A percentile compares a stretch with the other conserved stretches of the same genome.
Evolutionary conservation across 768 basidiomycete species (phyloP).

Genomic region (Bullera alba): DNA sequence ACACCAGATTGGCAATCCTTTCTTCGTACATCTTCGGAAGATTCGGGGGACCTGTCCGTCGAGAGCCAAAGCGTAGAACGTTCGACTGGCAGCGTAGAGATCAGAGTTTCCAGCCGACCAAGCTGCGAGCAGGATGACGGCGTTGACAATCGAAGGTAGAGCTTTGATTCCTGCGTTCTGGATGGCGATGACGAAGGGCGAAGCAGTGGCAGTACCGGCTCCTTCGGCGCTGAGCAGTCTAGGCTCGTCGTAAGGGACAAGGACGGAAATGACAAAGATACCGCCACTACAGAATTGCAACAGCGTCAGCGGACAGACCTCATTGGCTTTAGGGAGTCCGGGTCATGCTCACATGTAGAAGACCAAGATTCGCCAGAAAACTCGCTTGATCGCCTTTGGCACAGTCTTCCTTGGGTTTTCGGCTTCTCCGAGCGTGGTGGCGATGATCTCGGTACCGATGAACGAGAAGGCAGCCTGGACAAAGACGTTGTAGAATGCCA

Average conservation of each 20-base stretch:
- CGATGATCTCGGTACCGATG: slow-evolving; percentile 41
- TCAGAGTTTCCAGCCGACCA: slow-evolving; percentile 48
- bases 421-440: slow-evolving; percentile 36
- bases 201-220: slow-evolving; percentile 30
- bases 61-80: slow-evolving; percentile 51
- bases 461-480: slow-evolving; percentile 43
- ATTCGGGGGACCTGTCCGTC: slow-evolving; percentile 51
- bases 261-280: slow-evolving; percentile 36
- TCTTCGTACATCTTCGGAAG: slow-evolving; percentile 40
- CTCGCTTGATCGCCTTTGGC: slow-evolving; percentile 42
- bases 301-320: too few relatives aligned
- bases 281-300: too few relatives aligned
- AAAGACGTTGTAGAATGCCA: slow-evolving; percentile 43
- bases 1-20: slow-evolving; percentile 40
- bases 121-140: slow-evolving; percentile 43
- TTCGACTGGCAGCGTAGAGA: slow-evolving; percentile 50
- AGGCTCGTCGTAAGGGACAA: slow-evolving; percentile 40
- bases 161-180: slow-evolving; percentile 42
- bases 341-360: slow-evolving; percentile 38
- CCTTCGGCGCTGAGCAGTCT: slow-evolving; percentile 32
- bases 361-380: slow-evolving; percentile 42
- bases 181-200: slow-evolving; percentile 47
- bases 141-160: slow-evolving; percentile 45
- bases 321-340: too few relatives aligned
- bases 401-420: slow-evolving; percentile 42